Evolutionary conservation across 2,329 filamentous ascomycete genomes (phyloP), one percentile per base, ranked within the genome.

Genomic region (Talaromyces sp.): DNA sequence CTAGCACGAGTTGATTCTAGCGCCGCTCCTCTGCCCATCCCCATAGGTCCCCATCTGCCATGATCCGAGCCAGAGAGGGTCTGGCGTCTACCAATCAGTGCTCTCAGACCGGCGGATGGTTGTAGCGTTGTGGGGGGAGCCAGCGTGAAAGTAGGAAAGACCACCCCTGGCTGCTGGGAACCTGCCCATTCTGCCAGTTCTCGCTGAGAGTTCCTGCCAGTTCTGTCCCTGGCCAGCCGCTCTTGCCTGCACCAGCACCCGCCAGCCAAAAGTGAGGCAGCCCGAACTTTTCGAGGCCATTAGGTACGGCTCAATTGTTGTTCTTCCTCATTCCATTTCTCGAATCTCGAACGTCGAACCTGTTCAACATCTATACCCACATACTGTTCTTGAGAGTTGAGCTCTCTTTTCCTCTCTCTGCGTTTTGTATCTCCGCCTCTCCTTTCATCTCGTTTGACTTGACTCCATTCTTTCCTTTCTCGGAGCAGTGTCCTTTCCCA

Each of bases 11-110:
- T 57, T 47, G 61, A 57, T 57, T 50, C 61, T 63, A 49, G 61
- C 49, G 61, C 47, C 13, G 14, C 31, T 16, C 11, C 37, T 43
- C 39, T 56, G 39, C 39, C 39, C 61, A 56, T 39, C 50, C 52
- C 61, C 61, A 63, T 63, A 63, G 61, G 61, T 50, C 61, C 50
- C 50, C 61, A 63, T 37, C 61, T 57, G 61, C 61, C 61, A 63
- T 63, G 61, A 63, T 63, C 52, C 50, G 61, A 63, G 49, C 61
- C 50, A 62, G 19, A 43, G 37, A 19, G 43, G 60, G 47, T 14
- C 35, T 19, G 11, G 3, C 31, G 14, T 3, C 37, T 6, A 39
- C 52, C 61, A 56, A 63, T 57, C 31, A 47, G 39, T 11, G 19
- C 7, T 1, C 31, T 3, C 49, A 41, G 3, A 35, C 24, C 1